Evolutionary conservation across 305 asterid species (phyloP), one percentile per base, ranked within the genome.

Genomic region (Fraxinus sp.): DNA sequence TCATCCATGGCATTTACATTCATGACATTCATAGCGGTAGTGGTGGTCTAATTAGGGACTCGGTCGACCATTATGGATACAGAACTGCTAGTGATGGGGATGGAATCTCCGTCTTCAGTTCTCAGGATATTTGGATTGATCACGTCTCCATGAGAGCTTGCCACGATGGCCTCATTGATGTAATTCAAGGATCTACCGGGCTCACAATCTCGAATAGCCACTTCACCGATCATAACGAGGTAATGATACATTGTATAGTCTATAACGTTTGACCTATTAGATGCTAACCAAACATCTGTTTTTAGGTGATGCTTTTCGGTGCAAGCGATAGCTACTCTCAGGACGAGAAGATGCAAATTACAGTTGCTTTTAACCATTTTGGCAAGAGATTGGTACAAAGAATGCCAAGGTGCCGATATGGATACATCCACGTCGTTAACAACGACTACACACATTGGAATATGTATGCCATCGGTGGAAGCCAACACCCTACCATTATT

Each of bases 201-300:
- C 20, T 91, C 83, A 91, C 95, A 82, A 87, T 93, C 55, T 89
- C 97, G 8, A 93, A 93, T 68, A 5, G 91, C 6, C 97, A 93
- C 85, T 93, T 90, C 89, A 91, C 95, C 18, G 97, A 92, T 52
- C 97, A 92, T 86, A 86, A 92, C 46, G 94, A 92, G 89, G 95
- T 57, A 6, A 57, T 18, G 10, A 2, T 18, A 32, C 32, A n/a
- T 2, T 33, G 16, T 32, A 33, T 28, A 30, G 22, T 14, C 24
- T 28, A 10, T 73, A 73, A 35, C 77, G 39, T 28, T 68, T 13
- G 7, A 68, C 7, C 22, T 68, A 13, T 68, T 30, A 64, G 33
- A 64, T 24, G 33, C n/a, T 64, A 22, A 64, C 35, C 72, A 3
- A 64, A 24, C 72, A 9, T 28, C 37, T 13, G 22, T 66, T 68